phyloP scores from a whole-genome alignment of 108 stramenopile species.

The Nitzschia putrida region DNA sequence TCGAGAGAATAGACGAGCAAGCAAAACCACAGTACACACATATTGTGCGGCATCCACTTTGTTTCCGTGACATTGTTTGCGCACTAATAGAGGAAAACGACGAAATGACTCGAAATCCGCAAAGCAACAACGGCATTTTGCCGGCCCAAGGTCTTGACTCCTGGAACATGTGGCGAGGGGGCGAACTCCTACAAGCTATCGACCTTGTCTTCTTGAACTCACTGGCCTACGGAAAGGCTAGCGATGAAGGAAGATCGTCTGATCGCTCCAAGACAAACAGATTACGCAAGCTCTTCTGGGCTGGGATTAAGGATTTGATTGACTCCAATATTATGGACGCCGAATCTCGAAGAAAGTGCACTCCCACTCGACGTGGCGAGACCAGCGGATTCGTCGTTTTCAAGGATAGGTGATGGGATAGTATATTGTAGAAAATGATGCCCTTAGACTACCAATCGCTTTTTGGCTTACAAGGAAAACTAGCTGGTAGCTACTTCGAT shows the following conservation, averaged over 20 bases:
- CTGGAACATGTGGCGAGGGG: conserved; percentile 77
- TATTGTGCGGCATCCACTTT: conserved; percentile 61
- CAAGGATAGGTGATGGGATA: conserved; percentile 23
- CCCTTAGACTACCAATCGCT: background rate
- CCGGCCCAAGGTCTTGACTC: conserved; percentile 23
- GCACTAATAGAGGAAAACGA: conserved; percentile 42
- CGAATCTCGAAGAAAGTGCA: conserved; percentile 22
- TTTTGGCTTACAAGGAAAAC: no score
- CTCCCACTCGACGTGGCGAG: conserved; percentile 57
- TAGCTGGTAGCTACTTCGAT: no score
- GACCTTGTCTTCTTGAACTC: conserved; percentile 74
- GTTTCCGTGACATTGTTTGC: conserved; percentile 55
- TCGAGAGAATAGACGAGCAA: conserved; percentile 56
- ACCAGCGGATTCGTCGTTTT: conserved; percentile 55
- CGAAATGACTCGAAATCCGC: conserved; percentile 5
- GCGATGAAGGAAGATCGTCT: conserved; percentile 33
- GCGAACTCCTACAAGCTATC: conserved; percentile 63
- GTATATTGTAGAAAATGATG: no score
- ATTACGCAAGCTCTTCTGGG: conserved; percentile 59
- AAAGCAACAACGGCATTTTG: conserved; percentile 42
- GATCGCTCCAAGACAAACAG: conserved; percentile 49
- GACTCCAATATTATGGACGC: conserved; percentile 11
- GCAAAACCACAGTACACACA: conserved; percentile 40
- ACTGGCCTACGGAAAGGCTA: conserved; percentile 55
- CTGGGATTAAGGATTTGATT: conserved; percentile 48